Conservation (phyloP, 2,329 filamentous ascomycete genomes). For the Decorospora gaudefroyi region DNA sequence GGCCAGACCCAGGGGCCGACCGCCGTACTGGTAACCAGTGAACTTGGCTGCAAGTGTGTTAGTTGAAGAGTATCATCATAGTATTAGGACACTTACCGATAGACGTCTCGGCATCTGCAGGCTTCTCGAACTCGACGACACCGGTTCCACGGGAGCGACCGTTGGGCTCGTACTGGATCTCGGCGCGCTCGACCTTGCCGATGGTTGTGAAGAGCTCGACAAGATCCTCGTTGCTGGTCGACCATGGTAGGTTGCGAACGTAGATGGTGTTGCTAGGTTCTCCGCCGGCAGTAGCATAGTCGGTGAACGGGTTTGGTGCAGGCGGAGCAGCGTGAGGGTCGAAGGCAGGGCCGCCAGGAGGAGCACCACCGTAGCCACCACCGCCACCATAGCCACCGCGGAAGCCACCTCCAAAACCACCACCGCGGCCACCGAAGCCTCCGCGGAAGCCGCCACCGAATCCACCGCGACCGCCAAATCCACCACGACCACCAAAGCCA, state of each 20-base stretch:
- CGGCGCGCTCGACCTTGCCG: constrained; percentile 96
- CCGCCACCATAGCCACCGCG: constrained; percentile 57
- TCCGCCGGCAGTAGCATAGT: constrained; percentile 83
- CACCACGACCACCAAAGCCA: constrained; percentile 46
- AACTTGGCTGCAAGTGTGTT: constrained; percentile 71
- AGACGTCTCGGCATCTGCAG: constrained; percentile 85
- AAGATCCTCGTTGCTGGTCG: constrained; percentile 96
- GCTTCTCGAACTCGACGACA: constrained; percentile 88
- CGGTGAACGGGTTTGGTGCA: constrained; percentile 88
- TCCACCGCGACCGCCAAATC: constrained; percentile 60
- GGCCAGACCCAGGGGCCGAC: constrained; percentile 87
- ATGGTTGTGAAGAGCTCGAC: constrained; percentile 97
- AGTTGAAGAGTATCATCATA: constrained; percentile 15
- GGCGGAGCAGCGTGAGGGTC: constrained; percentile 58
- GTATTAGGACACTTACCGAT: constrained; percentile 62
- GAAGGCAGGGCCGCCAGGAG: constrained; percentile 44
- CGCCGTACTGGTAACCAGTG: constrained; percentile 95
- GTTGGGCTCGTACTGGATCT: constrained; percentile 98
- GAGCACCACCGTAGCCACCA: constrained; percentile 51
- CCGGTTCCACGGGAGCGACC: constrained; percentile 93
- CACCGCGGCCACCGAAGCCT: constrained; percentile 26
- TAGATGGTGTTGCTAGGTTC: constrained; percentile 86
- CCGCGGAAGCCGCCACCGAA: constrained; percentile 55
- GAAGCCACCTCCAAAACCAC: constrained; percentile 60
- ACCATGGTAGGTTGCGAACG: constrained; percentile 98